Conservation (phyloP, 257 asterid genomes). For the Ocimum tenuiflorum region DNA sequence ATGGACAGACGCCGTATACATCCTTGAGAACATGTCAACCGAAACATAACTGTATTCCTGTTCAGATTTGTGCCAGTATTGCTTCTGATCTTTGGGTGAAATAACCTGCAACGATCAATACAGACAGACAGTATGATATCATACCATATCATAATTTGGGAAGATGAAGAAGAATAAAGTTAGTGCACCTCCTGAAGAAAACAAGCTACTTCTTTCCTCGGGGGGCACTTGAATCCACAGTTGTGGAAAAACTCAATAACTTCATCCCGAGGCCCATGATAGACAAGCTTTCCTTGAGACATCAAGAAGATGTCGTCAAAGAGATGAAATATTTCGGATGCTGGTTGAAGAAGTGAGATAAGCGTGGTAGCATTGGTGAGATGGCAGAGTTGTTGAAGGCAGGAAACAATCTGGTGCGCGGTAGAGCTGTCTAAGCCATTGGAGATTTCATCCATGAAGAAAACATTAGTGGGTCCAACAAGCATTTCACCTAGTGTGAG, state of each 20-base stretch:
- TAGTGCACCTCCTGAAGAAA: conserved; percentile 81
- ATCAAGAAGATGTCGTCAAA: conserved; percentile 83
- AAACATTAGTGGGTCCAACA: conserved; percentile 76
- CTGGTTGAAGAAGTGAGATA: conserved; percentile 92
- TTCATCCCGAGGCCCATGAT: conserved; percentile 77
- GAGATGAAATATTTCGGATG: conserved; percentile 86
- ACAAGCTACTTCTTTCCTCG: conserved; percentile 84
- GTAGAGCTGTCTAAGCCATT: conserved; percentile 96
- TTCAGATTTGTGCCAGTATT: conserved; percentile 35
- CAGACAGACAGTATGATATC: too few species aligned
- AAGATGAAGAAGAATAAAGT: too few species aligned
- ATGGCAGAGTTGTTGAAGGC: conserved; percentile 68
- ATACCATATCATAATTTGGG: too few species aligned
- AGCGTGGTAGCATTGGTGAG: conserved; percentile 71
- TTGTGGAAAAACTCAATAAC: conserved; percentile 61
- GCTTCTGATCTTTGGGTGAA: conserved; percentile 48
- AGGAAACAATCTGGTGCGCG: conserved; percentile 57
- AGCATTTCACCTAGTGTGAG: conserved; percentile 82
- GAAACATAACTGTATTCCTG: conserved; percentile 31
- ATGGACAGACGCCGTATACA: conserved; percentile 27
- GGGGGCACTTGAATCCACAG: conserved; percentile 83
- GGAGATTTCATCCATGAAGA: conserved; percentile 95
- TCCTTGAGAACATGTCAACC: conserved; percentile 29
- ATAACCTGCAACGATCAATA: too few species aligned
- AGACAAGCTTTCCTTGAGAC: conserved; percentile 82